Conservation (phyloP, 805 yeast species). For the Candida morakotiae region DNA sequence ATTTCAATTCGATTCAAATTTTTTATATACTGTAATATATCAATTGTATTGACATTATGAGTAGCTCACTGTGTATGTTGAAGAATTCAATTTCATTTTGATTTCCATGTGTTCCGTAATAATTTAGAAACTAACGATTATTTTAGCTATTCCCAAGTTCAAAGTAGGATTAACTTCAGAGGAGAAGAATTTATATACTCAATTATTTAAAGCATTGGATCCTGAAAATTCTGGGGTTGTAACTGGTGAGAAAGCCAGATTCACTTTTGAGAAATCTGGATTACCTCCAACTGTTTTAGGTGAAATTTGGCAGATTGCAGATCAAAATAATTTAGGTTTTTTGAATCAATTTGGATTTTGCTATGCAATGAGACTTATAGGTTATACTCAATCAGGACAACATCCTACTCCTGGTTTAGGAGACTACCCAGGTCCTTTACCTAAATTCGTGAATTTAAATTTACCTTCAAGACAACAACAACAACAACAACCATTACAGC, state of each 20-base stretch:
- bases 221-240: slow-evolving; percentile 74
- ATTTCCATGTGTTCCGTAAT: slow-evolving; percentile 1
- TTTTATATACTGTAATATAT: too few relatives aligned
- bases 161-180: slow-evolving; percentile 59
- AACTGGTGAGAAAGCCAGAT: slow-evolving; percentile 83
- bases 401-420: slow-evolving; percentile 49
- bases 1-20: too few relatives aligned
- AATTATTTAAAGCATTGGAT: slow-evolving; percentile 75
- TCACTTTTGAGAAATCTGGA: slow-evolving; percentile 81
- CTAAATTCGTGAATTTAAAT: slow-evolving; percentile 47
- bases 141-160: slow-evolving; percentile 28
- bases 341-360: slow-evolving; percentile 77
- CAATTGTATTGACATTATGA: too few relatives aligned
- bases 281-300: slow-evolving; percentile 75
- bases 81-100: background rate
- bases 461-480: slow-evolving; percentile 14
- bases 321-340: slow-evolving; percentile 80
- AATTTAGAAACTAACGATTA: slow-evolving; percentile 9
- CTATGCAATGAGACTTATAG: slow-evolving; percentile 83
- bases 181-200: slow-evolving; percentile 72
- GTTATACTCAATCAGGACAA: slow-evolving; percentile 76
- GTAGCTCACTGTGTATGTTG: slow-evolving; percentile 24
- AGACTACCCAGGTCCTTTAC: slow-evolving; percentile 59
- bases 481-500: slow-evolving; percentile 12
- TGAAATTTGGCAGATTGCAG: slow-evolving; percentile 94